Percentiles rank a stretch among this genome's conserved stretches.
phyloP scores from a whole-genome alignment of 176 grass and related monocot genomes.

The Thalia dealbata region DNA sequence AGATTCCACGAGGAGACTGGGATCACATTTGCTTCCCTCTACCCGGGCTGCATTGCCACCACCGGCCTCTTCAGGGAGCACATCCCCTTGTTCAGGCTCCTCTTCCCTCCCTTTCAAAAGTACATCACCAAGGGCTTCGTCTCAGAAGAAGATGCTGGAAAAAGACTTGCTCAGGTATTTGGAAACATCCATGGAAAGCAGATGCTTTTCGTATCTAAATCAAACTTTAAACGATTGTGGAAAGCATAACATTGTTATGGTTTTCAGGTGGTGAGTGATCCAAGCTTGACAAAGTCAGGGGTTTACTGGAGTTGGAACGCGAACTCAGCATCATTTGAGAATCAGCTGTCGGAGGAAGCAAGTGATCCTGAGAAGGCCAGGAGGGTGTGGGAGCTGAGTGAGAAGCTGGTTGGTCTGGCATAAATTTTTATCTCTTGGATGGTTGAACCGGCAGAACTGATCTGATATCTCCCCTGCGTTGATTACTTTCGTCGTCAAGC shows the following conservation, averaged over 20 bases:
- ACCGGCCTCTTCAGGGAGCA: slow-evolving; percentile 82
- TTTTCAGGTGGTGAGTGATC: slow-evolving; percentile 58
- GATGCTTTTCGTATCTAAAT: no score
- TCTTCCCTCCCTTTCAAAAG: slow-evolving; percentile 95
- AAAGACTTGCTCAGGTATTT: slow-evolving; percentile 70
- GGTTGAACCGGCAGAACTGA: no score
- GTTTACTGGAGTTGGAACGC: slow-evolving; percentile 96
- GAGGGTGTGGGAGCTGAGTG: slow-evolving; percentile 82
- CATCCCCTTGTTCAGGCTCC: slow-evolving; percentile 70
- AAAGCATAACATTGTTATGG: not conserved
- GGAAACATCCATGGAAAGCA: no score
- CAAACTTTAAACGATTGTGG: no score
- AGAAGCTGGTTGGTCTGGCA: slow-evolving; percentile 65
- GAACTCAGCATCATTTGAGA: slow-evolving; percentile 83
- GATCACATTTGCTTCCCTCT: slow-evolving; percentile 77
- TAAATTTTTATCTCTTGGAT: not conserved
- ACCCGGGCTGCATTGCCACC: slow-evolving; percentile 96
- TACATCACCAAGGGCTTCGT: slow-evolving; percentile 91
- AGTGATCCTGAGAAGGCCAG: slow-evolving; percentile 77
- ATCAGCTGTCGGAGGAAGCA: slow-evolving; percentile 82
- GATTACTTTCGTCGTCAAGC: no score
- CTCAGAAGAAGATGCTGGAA: slow-evolving; percentile 85
- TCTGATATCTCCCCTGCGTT: no score
- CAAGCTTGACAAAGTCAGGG: slow-evolving; percentile 78
- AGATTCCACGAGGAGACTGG: slow-evolving; percentile 84